phyloP scores from a whole-genome alignment of 768 basidiomycete species.

The Tephrocybe rancida region DNA sequence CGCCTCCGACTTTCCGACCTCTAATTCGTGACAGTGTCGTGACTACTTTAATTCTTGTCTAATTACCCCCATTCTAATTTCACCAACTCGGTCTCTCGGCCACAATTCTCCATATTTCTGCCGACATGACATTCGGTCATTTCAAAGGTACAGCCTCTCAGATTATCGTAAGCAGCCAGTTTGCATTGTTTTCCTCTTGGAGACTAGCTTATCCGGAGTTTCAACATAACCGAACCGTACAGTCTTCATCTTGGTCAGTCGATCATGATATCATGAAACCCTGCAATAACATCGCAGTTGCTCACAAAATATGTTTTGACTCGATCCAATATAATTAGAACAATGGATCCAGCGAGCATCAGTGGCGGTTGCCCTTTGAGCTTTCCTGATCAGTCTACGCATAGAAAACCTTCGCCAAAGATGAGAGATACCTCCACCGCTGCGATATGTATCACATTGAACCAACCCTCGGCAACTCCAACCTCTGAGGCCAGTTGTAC shows the following conservation, averaged over 20 bases:
- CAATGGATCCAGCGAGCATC: too few species aligned
- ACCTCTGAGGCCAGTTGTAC: neutral
- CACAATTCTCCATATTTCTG: neutral
- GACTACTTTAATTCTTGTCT: constrained; percentile 13
- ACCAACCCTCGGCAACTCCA: neutral
- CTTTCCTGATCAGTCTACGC: neutral
- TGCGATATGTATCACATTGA: neutral
- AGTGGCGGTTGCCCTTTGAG: too few species aligned
- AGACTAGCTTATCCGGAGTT: neutral
- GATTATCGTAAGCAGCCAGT: neutral
- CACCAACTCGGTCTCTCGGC: neutral
- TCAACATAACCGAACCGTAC: neutral
- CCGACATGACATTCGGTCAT: neutral
- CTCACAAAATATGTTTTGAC: too few species aligned
- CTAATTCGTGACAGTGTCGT: constrained; percentile 19
- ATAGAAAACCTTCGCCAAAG: neutral
- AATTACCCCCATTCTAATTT: constrained; percentile 11
- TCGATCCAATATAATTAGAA: too few species aligned
- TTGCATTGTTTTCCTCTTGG: neutral
- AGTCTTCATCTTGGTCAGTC: too few species aligned
- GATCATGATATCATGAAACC: too few species aligned
- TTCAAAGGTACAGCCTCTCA: too few species aligned
- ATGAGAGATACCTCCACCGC: neutral
- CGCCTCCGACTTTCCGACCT: constrained; percentile 6
- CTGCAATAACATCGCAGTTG: too few species aligned